Conservation (phyloP, 2,329 filamentous ascomycete species). For the Chrysoporthe austroafricana region DNA sequence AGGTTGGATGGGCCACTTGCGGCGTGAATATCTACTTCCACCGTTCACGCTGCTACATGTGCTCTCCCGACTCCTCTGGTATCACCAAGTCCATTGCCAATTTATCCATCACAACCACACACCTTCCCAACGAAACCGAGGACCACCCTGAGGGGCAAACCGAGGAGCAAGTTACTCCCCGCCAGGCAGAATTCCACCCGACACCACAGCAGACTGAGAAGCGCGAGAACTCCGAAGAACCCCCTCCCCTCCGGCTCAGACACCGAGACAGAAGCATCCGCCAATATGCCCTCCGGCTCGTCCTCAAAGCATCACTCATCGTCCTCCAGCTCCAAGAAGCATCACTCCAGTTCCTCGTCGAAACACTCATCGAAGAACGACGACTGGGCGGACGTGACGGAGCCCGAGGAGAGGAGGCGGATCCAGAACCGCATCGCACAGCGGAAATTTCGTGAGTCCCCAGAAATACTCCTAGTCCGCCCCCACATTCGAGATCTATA, state of each 20-base stretch:
- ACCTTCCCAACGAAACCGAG: constrained; percentile 2
- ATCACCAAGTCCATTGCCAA: constrained; percentile 22
- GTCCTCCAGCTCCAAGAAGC: constrained; percentile 43
- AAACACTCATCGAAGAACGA: constrained; percentile 51
- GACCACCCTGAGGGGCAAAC: constrained; percentile 7
- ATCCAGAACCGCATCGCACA: constrained; percentile 79
- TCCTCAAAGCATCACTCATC: constrained; percentile 35
- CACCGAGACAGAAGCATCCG: constrained; percentile 32
- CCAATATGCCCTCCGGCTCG: constrained; percentile 40
- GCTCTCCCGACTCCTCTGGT: constrained; percentile 19
- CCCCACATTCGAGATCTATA: neutral
- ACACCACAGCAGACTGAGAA: neutral
- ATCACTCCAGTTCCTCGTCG: constrained; percentile 38
- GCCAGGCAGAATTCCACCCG: constrained; percentile 14
- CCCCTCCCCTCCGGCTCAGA: constrained; percentile 37
- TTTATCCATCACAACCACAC: constrained; percentile 13
- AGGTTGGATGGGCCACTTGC: neutral
- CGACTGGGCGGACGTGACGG: constrained; percentile 71
- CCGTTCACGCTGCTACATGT: constrained; percentile 17
- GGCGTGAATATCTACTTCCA: neutral
- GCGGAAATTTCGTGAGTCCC: constrained; percentile 71
- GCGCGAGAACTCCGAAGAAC: neutral
- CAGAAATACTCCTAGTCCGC: neutral
- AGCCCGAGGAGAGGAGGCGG: constrained; percentile 71
- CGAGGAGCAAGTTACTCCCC: constrained; percentile 21